A percentile compares a stretch with the other conserved stretches of the same genome.
Evolutionary conservation across 208 protist genomes (phyloP).

Genomic region (Histomonas meleagridis): DNA sequence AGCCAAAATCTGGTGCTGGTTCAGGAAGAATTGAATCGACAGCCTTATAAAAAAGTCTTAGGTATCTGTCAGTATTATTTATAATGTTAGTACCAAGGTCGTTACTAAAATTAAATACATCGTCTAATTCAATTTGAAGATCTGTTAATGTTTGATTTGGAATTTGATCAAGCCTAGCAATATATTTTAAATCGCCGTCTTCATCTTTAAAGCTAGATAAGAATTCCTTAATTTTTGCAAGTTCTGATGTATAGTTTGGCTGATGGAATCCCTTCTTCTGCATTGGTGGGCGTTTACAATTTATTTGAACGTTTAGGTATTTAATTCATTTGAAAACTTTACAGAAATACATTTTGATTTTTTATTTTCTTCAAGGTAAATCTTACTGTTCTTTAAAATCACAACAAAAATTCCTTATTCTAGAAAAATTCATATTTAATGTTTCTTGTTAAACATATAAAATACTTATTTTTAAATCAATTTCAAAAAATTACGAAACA

Average conservation of each 20-base stretch:
- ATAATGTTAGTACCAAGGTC: slow-evolving; percentile 36
- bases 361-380: too few species aligned
- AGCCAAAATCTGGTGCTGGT: neutral
- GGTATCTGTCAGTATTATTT: slow-evolving; percentile 50
- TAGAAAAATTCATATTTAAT: too few species aligned
- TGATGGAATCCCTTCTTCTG: too few species aligned
- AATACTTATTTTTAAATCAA: too few species aligned
- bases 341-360: too few species aligned
- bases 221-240: neutral
- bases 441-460: too few species aligned
- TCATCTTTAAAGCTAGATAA: neutral
- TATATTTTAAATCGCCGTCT: neutral
- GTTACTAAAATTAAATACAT: slow-evolving; percentile 36
- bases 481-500: too few species aligned
- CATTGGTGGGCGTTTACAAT: too few species aligned
- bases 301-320: too few species aligned
- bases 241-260: neutral
- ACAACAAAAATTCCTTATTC: too few species aligned
- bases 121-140: slow-evolving; percentile 44
- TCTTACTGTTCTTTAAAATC: too few species aligned
- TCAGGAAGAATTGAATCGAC: slow-evolving; percentile 48
- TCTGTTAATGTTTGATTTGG: neutral
- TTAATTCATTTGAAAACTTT: too few species aligned
- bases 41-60: slow-evolving; percentile 41
- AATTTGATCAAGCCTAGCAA: neutral